Evolutionary conservation across 1,284 basidiomycete genomes (phyloP).

Genomic region (Crucibulum cyathiforme): DNA sequence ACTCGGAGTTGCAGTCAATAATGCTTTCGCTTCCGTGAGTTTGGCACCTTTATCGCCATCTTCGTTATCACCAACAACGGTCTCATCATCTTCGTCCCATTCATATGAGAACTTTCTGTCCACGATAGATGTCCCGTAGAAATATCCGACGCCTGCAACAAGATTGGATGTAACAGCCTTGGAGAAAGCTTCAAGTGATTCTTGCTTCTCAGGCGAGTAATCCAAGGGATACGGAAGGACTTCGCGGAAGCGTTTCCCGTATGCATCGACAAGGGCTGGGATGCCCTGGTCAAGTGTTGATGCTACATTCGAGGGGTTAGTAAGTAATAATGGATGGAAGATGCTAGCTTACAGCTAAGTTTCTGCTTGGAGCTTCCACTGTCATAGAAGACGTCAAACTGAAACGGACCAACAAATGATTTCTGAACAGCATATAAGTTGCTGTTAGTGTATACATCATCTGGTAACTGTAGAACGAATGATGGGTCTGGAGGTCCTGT

Average conservation of each 20-base stretch:
- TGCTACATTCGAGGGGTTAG: constrained; percentile 44
- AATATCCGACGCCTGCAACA: constrained; percentile 92
- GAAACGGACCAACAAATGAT: constrained; percentile 81
- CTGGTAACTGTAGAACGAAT: constrained; percentile 75
- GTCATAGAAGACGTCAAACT: constrained; percentile 88
- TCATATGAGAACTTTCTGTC: constrained; percentile 86
- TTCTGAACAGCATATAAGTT: constrained; percentile 91
- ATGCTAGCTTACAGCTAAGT: constrained; percentile 59
- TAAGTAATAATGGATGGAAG: neutral
- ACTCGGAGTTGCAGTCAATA: constrained; percentile 94
- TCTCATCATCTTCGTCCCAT: constrained; percentile 84
- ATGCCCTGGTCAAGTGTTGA: constrained; percentile 71
- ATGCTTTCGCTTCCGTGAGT: constrained; percentile 73
- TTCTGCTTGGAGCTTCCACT: constrained; percentile 67
- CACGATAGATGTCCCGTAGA: constrained; percentile 89
- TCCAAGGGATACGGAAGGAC: constrained; percentile 72
- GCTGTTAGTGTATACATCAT: constrained; percentile 74
- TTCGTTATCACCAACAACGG: constrained; percentile 46
- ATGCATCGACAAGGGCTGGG: constrained; percentile 66
- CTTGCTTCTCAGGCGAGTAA: constrained; percentile 52
- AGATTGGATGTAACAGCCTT: constrained; percentile 89
- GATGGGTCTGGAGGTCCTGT: constrained; percentile 76
- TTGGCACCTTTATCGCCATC: constrained; percentile 59
- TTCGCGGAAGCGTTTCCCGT: constrained; percentile 69
- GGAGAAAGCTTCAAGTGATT: constrained; percentile 75